Percentiles rank a stretch among this genome's conserved stretches.
These are phyloP conservation scores for Ceratobasidium sp. DNA, from an alignment of 1,284 basidiomycete genomes.

Conservation along the genomic window DNA sequence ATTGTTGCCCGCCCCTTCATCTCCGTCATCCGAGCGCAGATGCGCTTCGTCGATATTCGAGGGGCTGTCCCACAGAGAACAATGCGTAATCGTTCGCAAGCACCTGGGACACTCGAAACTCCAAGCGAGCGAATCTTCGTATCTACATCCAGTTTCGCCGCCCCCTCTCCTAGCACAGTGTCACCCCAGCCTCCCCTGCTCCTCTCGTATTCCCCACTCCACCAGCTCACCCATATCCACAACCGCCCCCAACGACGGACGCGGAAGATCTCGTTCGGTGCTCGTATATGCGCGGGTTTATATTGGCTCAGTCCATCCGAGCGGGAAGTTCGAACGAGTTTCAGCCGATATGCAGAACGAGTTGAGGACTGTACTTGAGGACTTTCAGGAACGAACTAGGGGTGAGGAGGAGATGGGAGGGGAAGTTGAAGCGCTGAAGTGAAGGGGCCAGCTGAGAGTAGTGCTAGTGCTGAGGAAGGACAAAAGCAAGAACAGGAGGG, in stretches of 20 bases:
- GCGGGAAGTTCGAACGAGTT: constrained; percentile 73
- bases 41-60: no score
- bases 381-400: constrained; percentile 48
- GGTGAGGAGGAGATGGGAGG: no score
- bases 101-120: no score
- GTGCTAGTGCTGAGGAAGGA: constrained; percentile 48
- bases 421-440: constrained; percentile 46
- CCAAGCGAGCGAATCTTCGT: no score
- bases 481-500: no score
- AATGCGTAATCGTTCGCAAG: no score
- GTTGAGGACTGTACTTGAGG: constrained; percentile 67
- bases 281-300: constrained; percentile 42
- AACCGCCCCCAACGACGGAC: constrained; percentile 3
- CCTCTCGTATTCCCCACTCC: not conserved
- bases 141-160: not conserved
- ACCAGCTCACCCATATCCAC: not conserved
- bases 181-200: constrained; percentile 65
- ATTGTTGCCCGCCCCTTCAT: no score
- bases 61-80: no score
- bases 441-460: constrained; percentile 50
- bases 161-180: constrained; percentile 64
- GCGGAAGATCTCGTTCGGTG: constrained; percentile 39
- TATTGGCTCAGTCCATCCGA: constrained; percentile 31
- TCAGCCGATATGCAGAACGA: constrained; percentile 79
- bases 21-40: no score